Base-by-base conservation (phyloP, 495 filamentous ascomycete species). In the Jackrogersella minutella region DNA sequence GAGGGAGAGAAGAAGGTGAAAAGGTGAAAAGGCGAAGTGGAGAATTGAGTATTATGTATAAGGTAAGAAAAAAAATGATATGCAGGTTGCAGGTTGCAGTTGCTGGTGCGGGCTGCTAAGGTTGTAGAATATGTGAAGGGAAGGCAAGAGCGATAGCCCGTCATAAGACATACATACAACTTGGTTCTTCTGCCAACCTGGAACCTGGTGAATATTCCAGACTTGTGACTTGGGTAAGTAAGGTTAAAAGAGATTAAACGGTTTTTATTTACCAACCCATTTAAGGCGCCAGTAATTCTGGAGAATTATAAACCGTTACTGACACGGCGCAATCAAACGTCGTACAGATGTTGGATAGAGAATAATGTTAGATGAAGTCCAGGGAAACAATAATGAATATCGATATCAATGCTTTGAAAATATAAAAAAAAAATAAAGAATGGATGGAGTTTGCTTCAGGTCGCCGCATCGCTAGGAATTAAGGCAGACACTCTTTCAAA, bases 171-270 rank as follows among this genome's bases (percentile, higher is more conserved):
- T n/a, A 57, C 61, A 17, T 64, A 64, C 61, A 31, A 56, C 16
- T 51, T n/a, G n/a, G n/a, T n/a, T n/a, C n/a, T 28, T 57, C 17
- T 26, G 44, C 43, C 39, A 57, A n/a, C 5, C 9, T 33, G 26
- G 28, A 51, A 21, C 44, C 46, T 50, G 24, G 17, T 54, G 54
- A 67, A 61, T 51, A 24, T 61, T 67, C 57, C 22, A 50, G 50
- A 34, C 50, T 30, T 41, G 64, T 57, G 50, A 56, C 62, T 41
- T 43, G 36, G 43, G 34, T 33, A 9, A 21, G 41, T 17, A 13
- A 22, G n/a, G n/a, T n/a, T n/a, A n/a, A n/a, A n/a, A n/a, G 14
- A 11, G 56, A 34, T 37, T 37, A n/a, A 17, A 17, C 54, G 28
- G 28, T 37, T 39, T 24, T 26, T 28, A 9, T 9, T 58, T n/a